Percentiles rank a stretch among this genome's conserved stretches.
These are phyloP conservation scores for Arthonia radiata DNA, from an alignment of 495 filamentous ascomycete species.

Conservation along the genomic window DNA sequence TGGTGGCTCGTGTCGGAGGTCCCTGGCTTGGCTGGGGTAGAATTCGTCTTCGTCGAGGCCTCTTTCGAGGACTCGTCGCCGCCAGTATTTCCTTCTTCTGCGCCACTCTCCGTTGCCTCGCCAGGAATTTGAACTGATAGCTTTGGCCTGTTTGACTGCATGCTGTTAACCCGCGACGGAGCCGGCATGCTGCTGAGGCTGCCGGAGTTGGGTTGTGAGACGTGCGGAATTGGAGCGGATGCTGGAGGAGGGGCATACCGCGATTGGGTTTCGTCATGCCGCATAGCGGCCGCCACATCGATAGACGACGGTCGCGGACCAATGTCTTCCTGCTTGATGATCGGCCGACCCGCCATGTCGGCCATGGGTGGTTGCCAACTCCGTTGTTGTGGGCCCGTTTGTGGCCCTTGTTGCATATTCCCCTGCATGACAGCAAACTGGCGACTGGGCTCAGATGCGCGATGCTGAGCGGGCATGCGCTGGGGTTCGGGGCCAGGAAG, in stretches of 20 bases:
- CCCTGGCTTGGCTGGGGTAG: conserved; percentile 23
- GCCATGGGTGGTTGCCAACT: conserved; percentile 16
- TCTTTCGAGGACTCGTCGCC: conserved; percentile 52
- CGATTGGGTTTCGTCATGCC: conserved; percentile 9
- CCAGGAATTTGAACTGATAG: conserved; percentile 88
- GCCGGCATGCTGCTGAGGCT: conserved; percentile 15
- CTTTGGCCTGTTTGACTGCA: conserved; percentile 39
- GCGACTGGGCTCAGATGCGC: conserved; percentile 62
- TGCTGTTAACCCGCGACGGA: conserved; percentile 50
- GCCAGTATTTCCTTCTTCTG: conserved; percentile 29
- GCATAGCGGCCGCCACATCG: conserved; percentile 29
- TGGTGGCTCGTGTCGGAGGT: conserved; percentile 32
- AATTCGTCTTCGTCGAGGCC: conserved; percentile 30
- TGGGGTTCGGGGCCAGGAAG: conserved; percentile 37
- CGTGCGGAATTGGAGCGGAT: conserved; percentile 12
- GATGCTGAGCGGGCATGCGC: conserved; percentile 39
- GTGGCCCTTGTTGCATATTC: conserved; percentile 20
- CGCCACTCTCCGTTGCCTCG: conserved; percentile 64
- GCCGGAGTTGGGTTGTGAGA: conserved; percentile 6
- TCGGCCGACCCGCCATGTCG: too few relatives aligned
- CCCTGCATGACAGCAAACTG: conserved; percentile 36
- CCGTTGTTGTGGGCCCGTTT: conserved; percentile 1
- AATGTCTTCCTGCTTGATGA: conserved; percentile 17
- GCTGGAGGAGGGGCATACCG: not conserved
- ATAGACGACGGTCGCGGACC: conserved; percentile 34